Evolutionary conservation across 2,329 filamentous ascomycete species (phyloP), one percentile per base, ranked within the genome.

Genomic region (Pseudogymnoascus sp.): DNA sequence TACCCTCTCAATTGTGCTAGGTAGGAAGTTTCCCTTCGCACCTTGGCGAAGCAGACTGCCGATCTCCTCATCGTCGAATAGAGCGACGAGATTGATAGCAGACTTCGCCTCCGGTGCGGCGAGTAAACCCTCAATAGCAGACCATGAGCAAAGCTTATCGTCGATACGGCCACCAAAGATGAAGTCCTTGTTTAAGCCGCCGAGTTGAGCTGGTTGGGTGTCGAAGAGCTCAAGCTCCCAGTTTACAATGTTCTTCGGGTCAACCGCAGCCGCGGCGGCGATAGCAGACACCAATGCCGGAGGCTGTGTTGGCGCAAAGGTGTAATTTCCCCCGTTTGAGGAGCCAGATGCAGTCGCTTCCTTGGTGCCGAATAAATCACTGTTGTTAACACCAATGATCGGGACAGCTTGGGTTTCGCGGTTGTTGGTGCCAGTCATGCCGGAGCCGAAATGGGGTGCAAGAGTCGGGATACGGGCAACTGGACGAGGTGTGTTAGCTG

Each of bases 191-290:
- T 96, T 90, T 63, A 99, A 76, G 11, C 95, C 95, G 68, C 90
- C 88, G 16, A 91, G 83, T 42, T 88, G 86, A 1, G 93, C 93
- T 7, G 93, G 90, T 74, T 97, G 92, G 3, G 85, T 84, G 76
- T 97, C 95, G 73, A 89, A 99, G 34, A 99, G 87, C 77, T 99
- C 95, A 38, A 97, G 85, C 73, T 99, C 95, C 95, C 95, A 99
- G 78, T 95, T 96, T 63, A 96, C 79, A 66, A 99, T 96, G 61
- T 82, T 84, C 68, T 81, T 84, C 73, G 88, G 87, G 65, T 90
- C 85, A 65, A 97, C 84, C 31, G 85, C 85, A n/a, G 97, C 82
- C 73, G 95, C 83, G 12, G 83, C 83, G 6, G 89, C 84, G 71
- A 99, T 96, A 18, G 91, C 85, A 73, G 88, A 87, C 65, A 97